Conservation (phyloP, 2,329 filamentous ascomycete genomes). For the Myriosclerotinia curreyana region DNA sequence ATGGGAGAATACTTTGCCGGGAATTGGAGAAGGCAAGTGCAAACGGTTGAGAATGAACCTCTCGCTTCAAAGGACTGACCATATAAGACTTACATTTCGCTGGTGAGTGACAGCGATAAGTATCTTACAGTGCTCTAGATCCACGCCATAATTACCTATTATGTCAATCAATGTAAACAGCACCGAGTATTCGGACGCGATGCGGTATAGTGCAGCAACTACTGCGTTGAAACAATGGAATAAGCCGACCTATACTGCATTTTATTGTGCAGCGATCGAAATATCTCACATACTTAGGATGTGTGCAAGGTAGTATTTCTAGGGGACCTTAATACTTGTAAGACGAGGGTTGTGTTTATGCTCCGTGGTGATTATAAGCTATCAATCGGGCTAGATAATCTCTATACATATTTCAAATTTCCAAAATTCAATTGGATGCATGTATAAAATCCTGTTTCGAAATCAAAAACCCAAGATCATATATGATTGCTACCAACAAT, state of each 20-base stretch:
- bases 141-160: background rate
- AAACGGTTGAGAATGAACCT: background rate
- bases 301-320: background rate
- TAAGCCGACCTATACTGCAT: background rate
- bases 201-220: background rate
- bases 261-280: background rate
- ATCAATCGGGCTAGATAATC: background rate
- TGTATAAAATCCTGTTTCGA: conserved; percentile 2
- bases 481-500: conserved; percentile 35
- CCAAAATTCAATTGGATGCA: background rate
- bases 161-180: background rate
- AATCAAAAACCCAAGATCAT: conserved; percentile 26
- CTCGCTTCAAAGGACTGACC: background rate
- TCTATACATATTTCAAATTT: conserved; percentile 1
- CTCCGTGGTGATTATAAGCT: background rate
- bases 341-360: background rate
- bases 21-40: background rate
- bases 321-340: background rate
- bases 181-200: background rate
- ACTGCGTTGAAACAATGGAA: background rate
- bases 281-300: background rate
- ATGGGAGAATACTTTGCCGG: conserved; percentile 20
- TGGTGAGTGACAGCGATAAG: background rate
- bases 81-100: background rate
- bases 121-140: background rate